Conservation (phyloP, 139 green algal genomes). For the Chlorella sp. region DNA sequence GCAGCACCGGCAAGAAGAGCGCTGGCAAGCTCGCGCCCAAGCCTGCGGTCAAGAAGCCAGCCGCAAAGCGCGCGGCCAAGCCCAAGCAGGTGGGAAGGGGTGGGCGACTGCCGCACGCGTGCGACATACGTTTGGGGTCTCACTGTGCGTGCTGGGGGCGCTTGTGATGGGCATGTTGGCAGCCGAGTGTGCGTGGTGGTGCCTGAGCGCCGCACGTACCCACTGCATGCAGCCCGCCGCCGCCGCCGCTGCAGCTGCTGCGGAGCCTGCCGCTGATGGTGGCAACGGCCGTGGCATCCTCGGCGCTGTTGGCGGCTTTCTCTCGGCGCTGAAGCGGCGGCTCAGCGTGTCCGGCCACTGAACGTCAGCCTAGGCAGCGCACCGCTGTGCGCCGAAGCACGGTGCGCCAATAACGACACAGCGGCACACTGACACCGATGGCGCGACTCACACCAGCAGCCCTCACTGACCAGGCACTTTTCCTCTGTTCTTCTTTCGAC, state of each 20-base stretch:
- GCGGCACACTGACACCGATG: background rate
- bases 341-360: background rate
- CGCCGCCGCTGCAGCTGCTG: slow-evolving; percentile 12
- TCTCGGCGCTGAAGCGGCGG: slow-evolving; percentile 33
- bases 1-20: slow-evolving; percentile 4
- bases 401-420: background rate
- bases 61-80: slow-evolving; percentile 1
- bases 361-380: background rate
- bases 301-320: slow-evolving; percentile 27
- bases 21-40: slow-evolving; percentile 1
- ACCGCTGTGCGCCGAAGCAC: background rate
- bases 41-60: slow-evolving; percentile 3
- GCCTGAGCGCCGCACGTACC: background rate
- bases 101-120: background rate
- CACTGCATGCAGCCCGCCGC: slow-evolving; percentile 23
- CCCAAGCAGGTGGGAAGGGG: slow-evolving; percentile 12
- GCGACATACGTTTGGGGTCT: background rate
- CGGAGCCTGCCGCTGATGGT: slow-evolving; percentile 5
- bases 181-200: background rate
- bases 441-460: background rate
- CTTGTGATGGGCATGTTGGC: background rate
- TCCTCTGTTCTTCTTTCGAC: background rate
- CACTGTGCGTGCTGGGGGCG: background rate
- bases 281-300: slow-evolving; percentile 30
- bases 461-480: background rate